A percentile compares a stretch with the other conserved stretches of the same genome.
Evolutionary conservation across 2,329 filamentous ascomycete genomes (phyloP).

Genomic region (Talaromyces sp.): DNA sequence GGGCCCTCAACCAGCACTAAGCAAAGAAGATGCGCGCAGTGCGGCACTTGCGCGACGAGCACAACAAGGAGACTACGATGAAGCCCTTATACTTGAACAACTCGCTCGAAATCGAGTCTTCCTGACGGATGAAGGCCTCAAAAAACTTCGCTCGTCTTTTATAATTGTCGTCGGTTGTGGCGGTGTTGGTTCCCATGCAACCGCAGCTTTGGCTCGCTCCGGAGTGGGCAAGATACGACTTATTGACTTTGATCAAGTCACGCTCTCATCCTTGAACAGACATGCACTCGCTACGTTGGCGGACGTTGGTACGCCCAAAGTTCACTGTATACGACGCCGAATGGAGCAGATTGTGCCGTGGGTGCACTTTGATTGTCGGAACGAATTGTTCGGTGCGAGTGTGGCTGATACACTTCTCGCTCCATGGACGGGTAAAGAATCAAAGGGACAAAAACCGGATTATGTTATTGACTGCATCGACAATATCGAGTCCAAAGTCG

Average conservation of each 20-base stretch:
- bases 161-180: constrained; percentile 90
- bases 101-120: constrained; percentile 91
- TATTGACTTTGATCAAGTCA: constrained; percentile 97
- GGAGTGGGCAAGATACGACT: constrained; percentile 85
- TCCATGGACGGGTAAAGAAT: constrained; percentile 55
- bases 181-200: constrained; percentile 90
- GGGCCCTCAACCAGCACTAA: constrained; percentile 30
- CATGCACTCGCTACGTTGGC: constrained; percentile 92
- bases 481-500: constrained; percentile 96
- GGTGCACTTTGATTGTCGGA: constrained; percentile 82
- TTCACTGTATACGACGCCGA: constrained; percentile 75
- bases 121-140: constrained; percentile 75
- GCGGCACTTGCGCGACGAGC: constrained; percentile 60
- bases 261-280: constrained; percentile 88
- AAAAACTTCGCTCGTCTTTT: constrained; percentile 75
- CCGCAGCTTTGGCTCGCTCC: constrained; percentile 80
- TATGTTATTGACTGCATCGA: constrained; percentile 98
- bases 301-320: constrained; percentile 91
- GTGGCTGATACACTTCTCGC: constrained; percentile 67
- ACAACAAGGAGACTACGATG: constrained; percentile 63
- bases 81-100: constrained; percentile 89
- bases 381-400: constrained; percentile 74
- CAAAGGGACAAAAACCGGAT: constrained; percentile 60
- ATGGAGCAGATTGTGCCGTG: constrained; percentile 87
- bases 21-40: constrained; percentile 58